phyloP scores from a whole-genome alignment of 768 basidiomycete species.

The Mycena rebaudengoi region DNA sequence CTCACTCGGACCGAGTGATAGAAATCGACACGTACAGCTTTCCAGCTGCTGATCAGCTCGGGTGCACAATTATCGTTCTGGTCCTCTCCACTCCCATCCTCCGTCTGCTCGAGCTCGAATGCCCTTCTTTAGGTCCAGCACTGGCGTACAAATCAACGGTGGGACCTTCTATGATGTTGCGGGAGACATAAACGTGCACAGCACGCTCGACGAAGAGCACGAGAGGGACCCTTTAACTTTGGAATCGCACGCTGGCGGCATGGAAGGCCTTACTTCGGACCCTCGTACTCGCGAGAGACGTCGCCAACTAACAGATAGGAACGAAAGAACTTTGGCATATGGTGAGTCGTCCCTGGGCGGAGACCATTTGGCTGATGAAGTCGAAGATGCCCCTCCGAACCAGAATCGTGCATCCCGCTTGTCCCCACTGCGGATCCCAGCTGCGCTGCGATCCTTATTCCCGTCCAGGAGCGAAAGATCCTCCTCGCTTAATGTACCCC shows the following conservation, averaged over 20 bases:
- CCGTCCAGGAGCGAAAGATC: not conserved
- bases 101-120: slow-evolving; percentile 3
- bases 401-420: not conserved
- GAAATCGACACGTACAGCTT: too few species aligned
- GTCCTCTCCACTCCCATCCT: not conserved
- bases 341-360: too few species aligned
- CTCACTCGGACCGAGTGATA: too few species aligned
- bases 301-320: not conserved
- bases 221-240: not conserved
- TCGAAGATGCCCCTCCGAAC: not conserved
- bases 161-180: not conserved
- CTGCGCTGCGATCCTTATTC: not conserved
- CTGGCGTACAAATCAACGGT: not conserved
- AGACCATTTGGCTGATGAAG: not conserved
- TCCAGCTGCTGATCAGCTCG: too few species aligned
- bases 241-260: slow-evolving; percentile 1
- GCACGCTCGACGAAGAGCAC: not conserved
- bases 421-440: not conserved
- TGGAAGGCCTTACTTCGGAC: not conserved
- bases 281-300: not conserved
- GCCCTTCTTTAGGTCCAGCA: not conserved
- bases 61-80: too few species aligned
- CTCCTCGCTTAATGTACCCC: not conserved
- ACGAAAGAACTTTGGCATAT: too few species aligned
- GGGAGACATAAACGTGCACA: not conserved